Base-by-base conservation (phyloP, 352 stramenopile genomes). In the Phytophthora tubulina region DNA sequence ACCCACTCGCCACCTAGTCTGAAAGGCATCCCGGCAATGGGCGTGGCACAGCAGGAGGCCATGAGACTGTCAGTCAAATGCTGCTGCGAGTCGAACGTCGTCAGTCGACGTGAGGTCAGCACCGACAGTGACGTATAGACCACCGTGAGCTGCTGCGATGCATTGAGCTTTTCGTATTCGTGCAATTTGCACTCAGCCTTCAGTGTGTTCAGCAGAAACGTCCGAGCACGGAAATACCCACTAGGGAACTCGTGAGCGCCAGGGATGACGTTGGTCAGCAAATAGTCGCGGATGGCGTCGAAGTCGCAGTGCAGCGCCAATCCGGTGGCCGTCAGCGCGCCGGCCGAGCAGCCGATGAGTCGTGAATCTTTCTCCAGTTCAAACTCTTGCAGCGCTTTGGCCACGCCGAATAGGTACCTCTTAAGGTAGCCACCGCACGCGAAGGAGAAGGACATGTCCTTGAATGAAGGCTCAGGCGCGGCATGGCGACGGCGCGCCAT, bases 371-470 rank as follows among this genome's bases (percentile, higher is more conserved):
- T 72, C 55, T 94, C 84, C 27, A 96, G 63, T 31, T 85, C 81
- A 63, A 82, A 81, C 63, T 96, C 62, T 55, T 97, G 88, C 27
- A 97, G 78, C 17, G 88, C 88, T 64, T 96, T 95, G 63, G 87
- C 87, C 32, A 96, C 89, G 46, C 91, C 91, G 48, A 97, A 96
- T 17, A 92, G 71, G 73, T 96, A 96, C 84, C 91, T 92, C 71
- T 96, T 97, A 67, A 97, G 86, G 82, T 87, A 97, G 2, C 88
- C 90, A 33, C 83, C 87, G 60, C 88, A 93, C 2, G 84, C 85
- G 69, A 97, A 96, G 67, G 85, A 95, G 79, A 90, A 93, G 68
- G 84, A 92, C 67, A 69, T 57, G 30, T 70, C 67, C 35, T 59
- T 68, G 54, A 58, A 52, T 13, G 10, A 4, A 8, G 17, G 21